Conservation (phyloP, 1,284 basidiomycete species). For the Austroboletus rostrupii region DNA sequence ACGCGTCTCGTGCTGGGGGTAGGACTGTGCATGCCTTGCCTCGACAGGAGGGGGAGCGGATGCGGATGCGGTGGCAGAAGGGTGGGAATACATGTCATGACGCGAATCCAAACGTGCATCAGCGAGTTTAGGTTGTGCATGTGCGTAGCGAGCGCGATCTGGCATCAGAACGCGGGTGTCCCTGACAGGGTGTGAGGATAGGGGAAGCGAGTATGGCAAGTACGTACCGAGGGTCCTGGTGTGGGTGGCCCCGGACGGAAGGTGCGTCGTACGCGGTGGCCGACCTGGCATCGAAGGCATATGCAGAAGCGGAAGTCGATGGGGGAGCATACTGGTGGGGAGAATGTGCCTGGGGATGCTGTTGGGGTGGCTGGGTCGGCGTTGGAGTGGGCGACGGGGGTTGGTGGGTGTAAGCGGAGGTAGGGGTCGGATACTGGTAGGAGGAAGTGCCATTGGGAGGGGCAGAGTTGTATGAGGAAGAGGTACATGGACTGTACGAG, state of each 20-base stretch:
- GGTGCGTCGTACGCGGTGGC: slow-evolving; percentile 18
- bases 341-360: slow-evolving; percentile 18
- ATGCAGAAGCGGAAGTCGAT: slow-evolving; percentile 19
- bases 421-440: slow-evolving; percentile 27
- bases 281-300: slow-evolving; percentile 21
- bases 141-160: slow-evolving; percentile 25
- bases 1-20: slow-evolving; percentile 24
- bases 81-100: slow-evolving; percentile 23
- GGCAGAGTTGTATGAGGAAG: slow-evolving; percentile 17
- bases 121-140: slow-evolving; percentile 17
- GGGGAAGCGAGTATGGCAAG: not conserved
- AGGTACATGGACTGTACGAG: slow-evolving; percentile 22
- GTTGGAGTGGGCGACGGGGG: slow-evolving; percentile 29
- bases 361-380: slow-evolving; percentile 22
- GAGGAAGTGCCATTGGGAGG: slow-evolving; percentile 12
- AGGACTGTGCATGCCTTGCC: slow-evolving; percentile 23
- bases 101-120: slow-evolving; percentile 28
- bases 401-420: slow-evolving; percentile 27
- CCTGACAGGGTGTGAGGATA: slow-evolving; percentile 10
- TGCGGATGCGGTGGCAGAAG: slow-evolving; percentile 12
- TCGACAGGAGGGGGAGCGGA: slow-evolving; percentile 18
- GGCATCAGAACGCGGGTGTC: slow-evolving; percentile 20
- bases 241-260: slow-evolving; percentile 19
- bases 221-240: slow-evolving; percentile 27
- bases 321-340: slow-evolving; percentile 24